A percentile compares a stretch with the other conserved stretches of the same genome.
Evolutionary conservation across 2,329 filamentous ascomycete genomes (phyloP).

Genomic region (Trichoderma sp.): DNA sequence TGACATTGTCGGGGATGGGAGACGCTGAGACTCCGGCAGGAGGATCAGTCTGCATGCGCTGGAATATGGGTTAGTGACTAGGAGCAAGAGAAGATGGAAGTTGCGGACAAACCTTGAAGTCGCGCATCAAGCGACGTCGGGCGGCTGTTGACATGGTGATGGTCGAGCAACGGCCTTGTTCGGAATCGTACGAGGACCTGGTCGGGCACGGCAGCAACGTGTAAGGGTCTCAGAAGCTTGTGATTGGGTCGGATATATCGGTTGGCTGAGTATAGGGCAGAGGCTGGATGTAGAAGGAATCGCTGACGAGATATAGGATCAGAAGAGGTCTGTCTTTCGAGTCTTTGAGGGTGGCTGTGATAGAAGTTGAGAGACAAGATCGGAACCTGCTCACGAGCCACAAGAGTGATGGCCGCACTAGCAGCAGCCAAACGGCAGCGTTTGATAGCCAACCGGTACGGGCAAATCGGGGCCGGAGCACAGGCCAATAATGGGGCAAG

Average conservation of each 20-base stretch:
- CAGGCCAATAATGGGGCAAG: slow-evolving; percentile 5
- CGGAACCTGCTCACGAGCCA: slow-evolving; percentile 23
- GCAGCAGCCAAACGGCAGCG: neutral
- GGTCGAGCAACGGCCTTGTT: neutral
- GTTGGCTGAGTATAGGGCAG: neutral
- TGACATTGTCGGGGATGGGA: slow-evolving; percentile 93
- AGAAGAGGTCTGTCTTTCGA: neutral
- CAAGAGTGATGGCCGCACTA: slow-evolving; percentile 20
- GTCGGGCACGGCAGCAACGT: neutral
- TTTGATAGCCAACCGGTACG: slow-evolving; percentile 3
- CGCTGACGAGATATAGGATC: neutral
- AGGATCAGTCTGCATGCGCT: slow-evolving; percentile 99
- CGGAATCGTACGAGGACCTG: slow-evolving; percentile 10
- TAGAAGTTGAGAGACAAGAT: slow-evolving; percentile 12
- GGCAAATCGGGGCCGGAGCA: slow-evolving; percentile 3
- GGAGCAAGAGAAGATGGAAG: slow-evolving; percentile 3
- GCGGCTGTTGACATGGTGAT: slow-evolving; percentile 79
- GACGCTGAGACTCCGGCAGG: slow-evolving; percentile 96
- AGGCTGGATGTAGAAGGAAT: neutral
- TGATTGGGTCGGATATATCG: neutral
- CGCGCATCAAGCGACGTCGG: slow-evolving; percentile 94
- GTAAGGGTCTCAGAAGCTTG: too few relatives aligned
- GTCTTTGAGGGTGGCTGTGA: neutral
- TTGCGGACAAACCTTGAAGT: slow-evolving; percentile 84
- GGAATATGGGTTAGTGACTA: slow-evolving; percentile 30